Percentiles rank a stretch among this genome's conserved stretches.
Evolutionary conservation across 176 grass and related monocot species (phyloP).

Genomic region (Rhynchospora tenuis): DNA sequence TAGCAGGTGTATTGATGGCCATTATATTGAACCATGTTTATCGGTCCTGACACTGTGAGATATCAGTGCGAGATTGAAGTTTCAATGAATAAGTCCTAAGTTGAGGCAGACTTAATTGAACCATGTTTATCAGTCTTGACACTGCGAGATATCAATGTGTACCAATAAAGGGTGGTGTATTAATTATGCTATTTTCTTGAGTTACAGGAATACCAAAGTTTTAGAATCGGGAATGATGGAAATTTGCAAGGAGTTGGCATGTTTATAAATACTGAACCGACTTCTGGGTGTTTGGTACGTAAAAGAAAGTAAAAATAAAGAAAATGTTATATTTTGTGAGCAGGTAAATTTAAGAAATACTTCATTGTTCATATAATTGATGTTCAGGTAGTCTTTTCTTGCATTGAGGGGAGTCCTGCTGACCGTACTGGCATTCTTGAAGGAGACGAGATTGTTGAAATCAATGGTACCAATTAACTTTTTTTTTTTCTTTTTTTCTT

Average conservation of each 20-base stretch:
- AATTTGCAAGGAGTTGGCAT: slow-evolving; percentile 87
- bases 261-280: slow-evolving; percentile 87
- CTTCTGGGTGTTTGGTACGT: slow-evolving; percentile 60
- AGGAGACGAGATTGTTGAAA: slow-evolving; percentile 92
- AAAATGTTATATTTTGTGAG: slow-evolving; percentile 15
- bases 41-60: too few species aligned
- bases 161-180: neutral
- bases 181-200: slow-evolving; percentile 13
- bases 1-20: neutral
- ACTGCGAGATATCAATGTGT: neutral
- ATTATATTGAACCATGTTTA: neutral
- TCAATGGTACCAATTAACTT: slow-evolving; percentile 67
- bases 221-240: slow-evolving; percentile 85
- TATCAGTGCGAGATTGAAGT: too few species aligned
- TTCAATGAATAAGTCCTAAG: neutral
- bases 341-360: neutral
- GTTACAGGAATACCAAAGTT: slow-evolving; percentile 87
- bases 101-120: neutral
- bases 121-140: neutral
- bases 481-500: too few species aligned
- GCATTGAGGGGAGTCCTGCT: slow-evolving; percentile 87
- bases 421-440: slow-evolving; percentile 74
- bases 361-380: neutral
- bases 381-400: slow-evolving; percentile 73
- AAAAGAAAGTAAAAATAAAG: neutral